Percentiles rank a stretch among this genome's conserved stretches.
These are phyloP conservation scores for Grigorovia yakushimaensis DNA, from an alignment of 805 yeast species.

Conservation along the genomic window DNA sequence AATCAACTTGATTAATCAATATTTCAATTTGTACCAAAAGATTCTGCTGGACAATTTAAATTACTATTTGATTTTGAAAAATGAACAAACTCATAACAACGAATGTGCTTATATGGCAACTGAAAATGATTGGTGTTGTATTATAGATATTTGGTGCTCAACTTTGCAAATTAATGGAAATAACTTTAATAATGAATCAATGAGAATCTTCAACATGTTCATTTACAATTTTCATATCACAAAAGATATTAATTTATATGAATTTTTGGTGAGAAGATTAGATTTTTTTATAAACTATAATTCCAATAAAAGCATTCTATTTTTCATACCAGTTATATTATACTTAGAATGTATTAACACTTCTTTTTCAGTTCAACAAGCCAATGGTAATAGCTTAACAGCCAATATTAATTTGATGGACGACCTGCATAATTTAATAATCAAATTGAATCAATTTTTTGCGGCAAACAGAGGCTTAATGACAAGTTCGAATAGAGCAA, in stretches of 20 bases:
- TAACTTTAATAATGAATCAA: background rate
- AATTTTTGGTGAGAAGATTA: background rate
- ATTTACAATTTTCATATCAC: background rate
- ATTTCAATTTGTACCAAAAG: background rate
- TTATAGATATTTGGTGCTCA: background rate
- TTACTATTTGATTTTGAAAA: background rate
- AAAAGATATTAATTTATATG: background rate
- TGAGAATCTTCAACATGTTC: background rate
- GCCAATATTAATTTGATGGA: constrained; percentile 9
- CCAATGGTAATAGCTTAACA: background rate
- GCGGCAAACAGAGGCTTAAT: background rate
- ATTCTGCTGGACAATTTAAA: background rate
- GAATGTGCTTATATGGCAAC: background rate
- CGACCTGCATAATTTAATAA: constrained; percentile 11
- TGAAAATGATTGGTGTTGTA: background rate
- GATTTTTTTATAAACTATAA: background rate
- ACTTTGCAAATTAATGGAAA: background rate
- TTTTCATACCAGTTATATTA: constrained; percentile 1
- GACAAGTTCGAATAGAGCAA: background rate
- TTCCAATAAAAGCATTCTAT: background rate
- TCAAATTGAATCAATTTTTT: constrained; percentile 7
- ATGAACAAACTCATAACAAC: background rate
- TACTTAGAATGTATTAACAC: constrained; percentile 1
- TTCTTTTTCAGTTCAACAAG: background rate
- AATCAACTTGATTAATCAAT: background rate